A percentile compares a stretch with the other conserved stretches of the same genome.
These are phyloP conservation scores for Apiotrichum siamense DNA, from an alignment of 1,284 basidiomycete species.

Conservation along the genomic window DNA sequence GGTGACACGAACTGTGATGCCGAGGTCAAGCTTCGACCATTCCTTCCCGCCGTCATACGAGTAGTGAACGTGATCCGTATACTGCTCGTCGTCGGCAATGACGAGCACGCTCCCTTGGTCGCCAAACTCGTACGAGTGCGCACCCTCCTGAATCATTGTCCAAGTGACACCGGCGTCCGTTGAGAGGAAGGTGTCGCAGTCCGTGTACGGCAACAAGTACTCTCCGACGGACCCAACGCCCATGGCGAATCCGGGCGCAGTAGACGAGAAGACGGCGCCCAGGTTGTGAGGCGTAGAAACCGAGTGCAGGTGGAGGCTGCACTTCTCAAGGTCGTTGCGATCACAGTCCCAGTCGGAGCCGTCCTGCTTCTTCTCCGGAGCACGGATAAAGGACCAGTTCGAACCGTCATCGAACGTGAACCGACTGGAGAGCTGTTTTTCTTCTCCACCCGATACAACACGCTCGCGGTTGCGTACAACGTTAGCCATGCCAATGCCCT, in stretches of 20 bases:
- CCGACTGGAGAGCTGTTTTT: constrained; percentile 64
- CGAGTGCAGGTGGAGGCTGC: constrained; percentile 85
- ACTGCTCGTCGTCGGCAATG: constrained; percentile 77
- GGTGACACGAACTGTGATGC: constrained; percentile 65
- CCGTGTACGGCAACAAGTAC: constrained; percentile 65
- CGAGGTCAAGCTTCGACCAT: constrained; percentile 71
- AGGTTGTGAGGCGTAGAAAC: constrained; percentile 87
- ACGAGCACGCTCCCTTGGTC: constrained; percentile 80
- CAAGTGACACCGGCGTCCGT: constrained; percentile 83
- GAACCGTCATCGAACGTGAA: constrained; percentile 93
- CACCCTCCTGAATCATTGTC: constrained; percentile 68
- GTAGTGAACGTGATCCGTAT: constrained; percentile 67
- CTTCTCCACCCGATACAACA: constrained; percentile 60
- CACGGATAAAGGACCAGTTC: constrained; percentile 64
- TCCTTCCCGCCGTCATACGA: constrained; percentile 76
- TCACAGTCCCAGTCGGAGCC: constrained; percentile 63
- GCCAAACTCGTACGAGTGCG: constrained; percentile 94
- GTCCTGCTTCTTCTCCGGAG: constrained; percentile 60
- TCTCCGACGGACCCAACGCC: constrained; percentile 83
- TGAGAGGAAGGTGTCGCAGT: constrained; percentile 89
- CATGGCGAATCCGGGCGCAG: constrained; percentile 90
- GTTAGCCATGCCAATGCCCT: constrained; percentile 88
- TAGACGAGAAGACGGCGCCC: constrained; percentile 86
- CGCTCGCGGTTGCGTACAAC: constrained; percentile 73
- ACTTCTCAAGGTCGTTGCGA: constrained; percentile 54